Base-by-base conservation (phyloP, 495 filamentous ascomycete species). In the Daldinia grandis region DNA sequence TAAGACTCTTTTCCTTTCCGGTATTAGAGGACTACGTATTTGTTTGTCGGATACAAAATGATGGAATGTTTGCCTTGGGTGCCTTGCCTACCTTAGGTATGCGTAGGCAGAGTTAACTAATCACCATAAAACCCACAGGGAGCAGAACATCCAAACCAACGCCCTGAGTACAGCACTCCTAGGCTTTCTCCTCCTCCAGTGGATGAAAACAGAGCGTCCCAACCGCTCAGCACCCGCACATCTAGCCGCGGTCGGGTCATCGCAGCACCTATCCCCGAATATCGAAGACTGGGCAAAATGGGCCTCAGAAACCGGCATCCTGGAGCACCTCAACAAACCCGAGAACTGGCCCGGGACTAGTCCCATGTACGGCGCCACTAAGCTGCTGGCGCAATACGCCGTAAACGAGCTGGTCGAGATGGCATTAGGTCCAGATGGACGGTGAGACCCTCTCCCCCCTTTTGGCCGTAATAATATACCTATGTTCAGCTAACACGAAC, bases 61-160 rank as follows among this genome's bases (percentile, higher is more conserved):
- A n/a, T n/a, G n/a, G n/a, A n/a, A n/a, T n/a, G n/a, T n/a, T n/a
- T n/a, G n/a, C n/a, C n/a, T n/a, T n/a, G n/a, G n/a, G n/a, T n/a
- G n/a, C n/a, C n/a, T n/a, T n/a, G n/a, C n/a, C n/a, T n/a, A n/a
- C n/a, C n/a, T n/a, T n/a, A n/a, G n/a, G n/a, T n/a, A n/a, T n/a
- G n/a, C n/a, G n/a, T n/a, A n/a, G n/a, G n/a, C n/a, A n/a, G n/a
- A n/a, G n/a, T n/a, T 19, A n/a, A 14, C 28, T 66, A 42, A 44
- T 21, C 15, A 15, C 19, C 1, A 28, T 35, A 1, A 31, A 57
- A 49, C 17, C 15, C 14, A 19, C 42, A 74, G 72, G 72, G 74
- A 73, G 10, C 59, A 73, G 12, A 75, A 66, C 44, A 79, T 89
- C 40, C 85, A 85, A 0, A 83, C 88, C 28, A 90, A 90, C 58